Percentiles rank a stretch among this genome's conserved stretches.
Evolutionary conservation across 2,329 filamentous ascomycete genomes (phyloP).

Genomic region (Cercospora sp.): DNA sequence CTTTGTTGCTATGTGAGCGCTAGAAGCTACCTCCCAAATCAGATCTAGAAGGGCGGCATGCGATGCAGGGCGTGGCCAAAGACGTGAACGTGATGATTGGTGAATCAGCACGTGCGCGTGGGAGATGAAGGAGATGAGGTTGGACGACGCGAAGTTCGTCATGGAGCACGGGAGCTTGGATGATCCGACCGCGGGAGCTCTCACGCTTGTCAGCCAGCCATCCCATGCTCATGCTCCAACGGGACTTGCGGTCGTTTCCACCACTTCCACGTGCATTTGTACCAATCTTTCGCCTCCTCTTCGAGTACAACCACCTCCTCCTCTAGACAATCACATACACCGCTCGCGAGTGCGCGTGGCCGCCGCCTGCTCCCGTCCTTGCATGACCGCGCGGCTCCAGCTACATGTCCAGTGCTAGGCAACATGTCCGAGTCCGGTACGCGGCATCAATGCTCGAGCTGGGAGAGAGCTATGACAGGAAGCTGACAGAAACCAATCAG

Average conservation of each 20-base stretch:
- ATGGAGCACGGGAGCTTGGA: not conserved
- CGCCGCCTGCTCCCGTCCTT: not conserved
- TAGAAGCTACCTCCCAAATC: too few species aligned
- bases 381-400: slow-evolving; percentile 4
- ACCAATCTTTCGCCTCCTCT: not conserved
- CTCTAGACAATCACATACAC: slow-evolving; percentile 3
- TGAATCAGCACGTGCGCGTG: not conserved
- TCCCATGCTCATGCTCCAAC: slow-evolving; percentile 1
- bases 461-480: slow-evolving; percentile 1
- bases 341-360: not conserved
- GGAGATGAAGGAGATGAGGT: not conserved
- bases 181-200: not conserved
- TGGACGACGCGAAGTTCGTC: not conserved
- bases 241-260: not conserved
- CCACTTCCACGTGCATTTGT: slow-evolving; percentile 9
- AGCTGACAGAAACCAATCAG: slow-evolving; percentile 26
- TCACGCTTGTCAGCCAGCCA: slow-evolving; percentile 1
- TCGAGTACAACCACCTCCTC: not conserved
- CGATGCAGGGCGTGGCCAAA: not conserved
- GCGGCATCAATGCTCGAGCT: not conserved
- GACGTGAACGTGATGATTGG: not conserved
- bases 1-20: too few species aligned
- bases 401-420: slow-evolving; percentile 20
- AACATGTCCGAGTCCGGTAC: slow-evolving; percentile 31
- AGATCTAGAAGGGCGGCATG: not conserved